phyloP scores from a whole-genome alignment of 805 yeast species.

The Sporopachydermia quercuum region DNA sequence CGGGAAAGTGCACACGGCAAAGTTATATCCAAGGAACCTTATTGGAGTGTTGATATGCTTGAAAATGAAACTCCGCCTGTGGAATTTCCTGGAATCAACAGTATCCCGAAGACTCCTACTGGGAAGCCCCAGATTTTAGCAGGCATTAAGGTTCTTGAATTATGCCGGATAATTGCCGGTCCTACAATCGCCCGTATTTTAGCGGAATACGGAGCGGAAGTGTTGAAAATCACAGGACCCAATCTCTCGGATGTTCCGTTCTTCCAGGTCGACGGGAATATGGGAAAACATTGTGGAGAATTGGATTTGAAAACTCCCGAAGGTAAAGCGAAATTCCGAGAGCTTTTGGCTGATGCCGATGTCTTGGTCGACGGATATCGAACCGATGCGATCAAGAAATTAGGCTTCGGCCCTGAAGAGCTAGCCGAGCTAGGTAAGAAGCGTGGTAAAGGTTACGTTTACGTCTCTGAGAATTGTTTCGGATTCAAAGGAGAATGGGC shows the following conservation, averaged over 20 bases:
- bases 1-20: slow-evolving; percentile 18
- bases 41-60: slow-evolving; percentile 13
- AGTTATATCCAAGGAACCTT: slow-evolving; percentile 12
- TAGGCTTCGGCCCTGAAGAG: slow-evolving; percentile 19
- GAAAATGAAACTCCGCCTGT: slow-evolving; percentile 17
- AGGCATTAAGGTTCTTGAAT: slow-evolving; percentile 21
- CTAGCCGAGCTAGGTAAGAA: slow-evolving; percentile 15
- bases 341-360: slow-evolving; percentile 19
- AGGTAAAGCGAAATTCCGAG: slow-evolving; percentile 17
- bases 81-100: slow-evolving; percentile 7
- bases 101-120: slow-evolving; percentile 1
- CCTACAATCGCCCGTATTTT: slow-evolving; percentile 20
- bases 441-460: slow-evolving; percentile 20
- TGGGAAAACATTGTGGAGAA: slow-evolving; percentile 21
- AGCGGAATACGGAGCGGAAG: slow-evolving; percentile 22
- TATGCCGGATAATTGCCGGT: slow-evolving; percentile 21
- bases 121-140: slow-evolving; percentile 13
- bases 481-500: slow-evolving; percentile 20
- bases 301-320: slow-evolving; percentile 17
- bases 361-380: slow-evolving; percentile 21
- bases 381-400: slow-evolving; percentile 16
- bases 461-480: slow-evolving; percentile 20
- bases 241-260: slow-evolving; percentile 20
- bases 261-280: slow-evolving; percentile 21
- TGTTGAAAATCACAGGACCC: slow-evolving; percentile 18